Conservation (phyloP, 352 stramenopile species). For the Globisporangium mamillatum region DNA sequence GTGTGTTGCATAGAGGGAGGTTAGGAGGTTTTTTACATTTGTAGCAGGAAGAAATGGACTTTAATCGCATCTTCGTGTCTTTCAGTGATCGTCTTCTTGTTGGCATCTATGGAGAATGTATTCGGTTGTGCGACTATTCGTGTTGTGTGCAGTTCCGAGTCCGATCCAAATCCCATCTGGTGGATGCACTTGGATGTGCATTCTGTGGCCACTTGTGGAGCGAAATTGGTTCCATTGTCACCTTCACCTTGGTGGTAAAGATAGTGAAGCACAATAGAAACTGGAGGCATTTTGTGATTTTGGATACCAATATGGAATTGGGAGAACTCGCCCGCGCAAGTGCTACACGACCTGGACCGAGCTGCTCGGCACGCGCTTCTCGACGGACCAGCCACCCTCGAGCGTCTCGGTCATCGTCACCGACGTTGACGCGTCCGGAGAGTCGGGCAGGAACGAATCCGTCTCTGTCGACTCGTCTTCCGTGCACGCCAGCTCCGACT, state of each 20-base stretch:
- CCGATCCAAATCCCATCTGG: conserved; percentile 4
- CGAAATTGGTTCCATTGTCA: neutral
- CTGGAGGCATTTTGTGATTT: neutral
- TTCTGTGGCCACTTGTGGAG: conserved; percentile 3
- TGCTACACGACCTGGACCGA: conserved; percentile 50
- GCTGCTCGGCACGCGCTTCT: conserved; percentile 70
- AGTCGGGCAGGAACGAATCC: conserved; percentile 56
- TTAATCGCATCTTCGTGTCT: neutral
- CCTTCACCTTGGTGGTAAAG: neutral
- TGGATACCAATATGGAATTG: neutral
- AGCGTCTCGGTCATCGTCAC: conserved; percentile 70
- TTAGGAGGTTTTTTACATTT: conserved; percentile 1
- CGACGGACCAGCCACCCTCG: conserved; percentile 81
- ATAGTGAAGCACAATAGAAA: neutral
- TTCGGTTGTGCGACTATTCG: neutral
- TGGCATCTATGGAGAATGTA: neutral
- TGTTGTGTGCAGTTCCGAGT: neutral
- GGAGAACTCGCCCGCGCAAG: too few relatives aligned
- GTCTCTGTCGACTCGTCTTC: conserved; percentile 75
- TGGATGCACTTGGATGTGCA: conserved; percentile 6
- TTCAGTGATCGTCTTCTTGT: neutral
- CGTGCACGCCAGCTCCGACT: conserved; percentile 61
- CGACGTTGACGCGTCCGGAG: conserved; percentile 33
- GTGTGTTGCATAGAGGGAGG: neutral
- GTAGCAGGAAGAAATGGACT: conserved; percentile 4